Evolutionary conservation across 2,329 filamentous ascomycete genomes (phyloP).

Genomic region (Tolypocladium inflatum): DNA sequence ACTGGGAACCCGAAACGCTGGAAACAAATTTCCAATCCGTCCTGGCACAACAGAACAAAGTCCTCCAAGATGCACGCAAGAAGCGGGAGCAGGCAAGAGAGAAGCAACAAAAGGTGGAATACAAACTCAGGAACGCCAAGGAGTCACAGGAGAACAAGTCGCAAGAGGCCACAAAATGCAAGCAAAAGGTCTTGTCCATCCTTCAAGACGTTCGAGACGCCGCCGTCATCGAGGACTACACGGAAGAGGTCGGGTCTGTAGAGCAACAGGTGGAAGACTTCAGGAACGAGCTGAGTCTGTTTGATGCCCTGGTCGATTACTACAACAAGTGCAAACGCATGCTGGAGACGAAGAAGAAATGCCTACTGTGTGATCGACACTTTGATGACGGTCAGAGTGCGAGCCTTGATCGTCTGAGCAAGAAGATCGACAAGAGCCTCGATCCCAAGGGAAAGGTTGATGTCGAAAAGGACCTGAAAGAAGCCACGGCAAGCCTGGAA

Average conservation of each 20-base stretch:
- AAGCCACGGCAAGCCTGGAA: conserved; percentile 39
- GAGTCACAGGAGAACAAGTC: conserved; percentile 56
- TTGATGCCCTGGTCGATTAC: conserved; percentile 60
- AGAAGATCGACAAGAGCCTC: conserved; percentile 55
- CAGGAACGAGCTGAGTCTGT: conserved; percentile 59
- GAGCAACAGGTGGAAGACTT: conserved; percentile 49
- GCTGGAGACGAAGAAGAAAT: conserved; percentile 60
- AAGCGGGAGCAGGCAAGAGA: conserved; percentile 61
- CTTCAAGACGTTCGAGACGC: conserved; percentile 34
- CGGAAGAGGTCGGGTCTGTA: conserved; percentile 38
- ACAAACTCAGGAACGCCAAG: conserved; percentile 55
- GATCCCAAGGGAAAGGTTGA: conserved; percentile 54
- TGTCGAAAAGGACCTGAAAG: conserved; percentile 50
- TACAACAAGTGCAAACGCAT: conserved; percentile 58
- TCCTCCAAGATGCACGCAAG: conserved; percentile 55
- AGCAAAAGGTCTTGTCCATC: conserved; percentile 43
- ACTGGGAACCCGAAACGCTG: conserved; percentile 62
- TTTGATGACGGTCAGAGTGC: conserved; percentile 53
- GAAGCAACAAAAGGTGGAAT: conserved; percentile 69
- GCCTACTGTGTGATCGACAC: conserved; percentile 63
- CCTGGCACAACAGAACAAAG: conserved; percentile 45
- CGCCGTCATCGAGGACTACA: conserved; percentile 43
- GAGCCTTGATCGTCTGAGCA: conserved; percentile 51
- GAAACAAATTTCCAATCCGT: conserved; percentile 61
- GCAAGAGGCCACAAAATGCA: conserved; percentile 51